These are phyloP conservation scores for Lithospermum erythrorhizon DNA, from an alignment of 257 asterid genomes.

Conservation along the genomic window DNA sequence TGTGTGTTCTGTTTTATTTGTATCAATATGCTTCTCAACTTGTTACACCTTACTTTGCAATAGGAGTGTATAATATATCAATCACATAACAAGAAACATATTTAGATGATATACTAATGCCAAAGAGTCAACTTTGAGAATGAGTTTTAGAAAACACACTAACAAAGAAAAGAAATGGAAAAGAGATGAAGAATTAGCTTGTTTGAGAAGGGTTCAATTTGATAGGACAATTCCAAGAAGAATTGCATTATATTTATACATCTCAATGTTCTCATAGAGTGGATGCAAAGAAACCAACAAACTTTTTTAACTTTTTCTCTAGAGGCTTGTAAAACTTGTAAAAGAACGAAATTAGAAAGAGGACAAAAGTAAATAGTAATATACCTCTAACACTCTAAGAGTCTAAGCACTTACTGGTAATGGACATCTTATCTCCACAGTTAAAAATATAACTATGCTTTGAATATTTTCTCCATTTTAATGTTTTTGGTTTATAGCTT, in stretches of 20 bases:
- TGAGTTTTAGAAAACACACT: background rate
- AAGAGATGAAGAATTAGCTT: constrained; percentile 24
- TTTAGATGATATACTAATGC: background rate
- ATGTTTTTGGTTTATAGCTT: background rate
- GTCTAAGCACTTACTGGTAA: background rate
- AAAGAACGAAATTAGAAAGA: constrained; percentile 10
- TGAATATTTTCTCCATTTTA: constrained; percentile 7
- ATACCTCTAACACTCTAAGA: no score
- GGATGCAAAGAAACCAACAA: constrained; percentile 41
- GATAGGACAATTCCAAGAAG: constrained; percentile 12
- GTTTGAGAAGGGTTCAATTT: constrained; percentile 30
- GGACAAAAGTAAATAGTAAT: constrained; percentile 7
- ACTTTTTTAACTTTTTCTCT: constrained; percentile 17
- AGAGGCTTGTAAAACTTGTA: no score
- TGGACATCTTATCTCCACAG: constrained; percentile 6
- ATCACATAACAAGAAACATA: background rate
- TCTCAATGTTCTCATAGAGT: constrained; percentile 18
- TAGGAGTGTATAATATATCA: no score
- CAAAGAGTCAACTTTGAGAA: background rate
- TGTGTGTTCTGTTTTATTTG: no score
- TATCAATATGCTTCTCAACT: no score
- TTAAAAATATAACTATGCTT: constrained; percentile 9
- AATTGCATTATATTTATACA: constrained; percentile 9
- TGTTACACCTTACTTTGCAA: no score
- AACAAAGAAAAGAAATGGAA: constrained; percentile 7